These are phyloP conservation scores for Coemansia reversa DNA, from an alignment of 192 early-diverging fungal genomes.

Conservation along the genomic window DNA sequence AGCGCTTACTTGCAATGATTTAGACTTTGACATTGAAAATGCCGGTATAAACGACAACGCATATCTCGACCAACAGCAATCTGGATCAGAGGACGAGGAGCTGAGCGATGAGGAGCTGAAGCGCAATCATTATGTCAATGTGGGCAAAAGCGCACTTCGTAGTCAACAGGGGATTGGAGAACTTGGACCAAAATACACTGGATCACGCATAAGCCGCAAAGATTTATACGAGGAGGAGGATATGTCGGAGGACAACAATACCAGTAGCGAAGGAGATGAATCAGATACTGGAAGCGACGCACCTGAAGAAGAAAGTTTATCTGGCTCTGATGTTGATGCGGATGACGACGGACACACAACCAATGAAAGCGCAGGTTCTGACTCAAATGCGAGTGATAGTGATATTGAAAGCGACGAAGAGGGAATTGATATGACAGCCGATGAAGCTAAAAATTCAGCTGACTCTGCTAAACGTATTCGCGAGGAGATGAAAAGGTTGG, in stretches of 20 bases:
- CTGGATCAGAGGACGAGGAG: slow-evolving; percentile 54
- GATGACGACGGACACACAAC: slow-evolving; percentile 11
- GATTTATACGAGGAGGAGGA: slow-evolving; percentile 56
- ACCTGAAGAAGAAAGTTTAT: slow-evolving; percentile 21
- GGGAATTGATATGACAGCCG: slow-evolving; percentile 20
- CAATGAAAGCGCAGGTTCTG: slow-evolving; percentile 23
- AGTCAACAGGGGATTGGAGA: slow-evolving; percentile 59
- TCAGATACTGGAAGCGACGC: slow-evolving; percentile 40
- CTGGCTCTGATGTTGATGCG: slow-evolving; percentile 41
- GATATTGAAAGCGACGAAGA: slow-evolving; percentile 24
- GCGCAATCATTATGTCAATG: slow-evolving; percentile 67
- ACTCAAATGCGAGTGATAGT: slow-evolving; percentile 12
- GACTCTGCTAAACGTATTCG: slow-evolving; percentile 44
- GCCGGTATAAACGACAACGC: slow-evolving; percentile 54
- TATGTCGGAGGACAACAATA: slow-evolving; percentile 29
- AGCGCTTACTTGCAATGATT: neutral
- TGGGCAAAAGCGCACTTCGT: slow-evolving; percentile 71
- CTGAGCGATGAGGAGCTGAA: slow-evolving; percentile 51
- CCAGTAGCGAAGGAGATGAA: slow-evolving; percentile 9
- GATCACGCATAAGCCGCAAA: slow-evolving; percentile 66
- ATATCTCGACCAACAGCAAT: slow-evolving; percentile 41
- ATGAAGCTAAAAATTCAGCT: slow-evolving; percentile 23
- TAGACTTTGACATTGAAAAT: slow-evolving; percentile 75
- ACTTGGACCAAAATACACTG: slow-evolving; percentile 72
- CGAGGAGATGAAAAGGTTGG: slow-evolving; percentile 70